A percentile compares a stretch with the other conserved stretches of the same genome.
These are phyloP conservation scores for Pythium diclinum DNA, from an alignment of 352 stramenopile species.

Conservation along the genomic window DNA sequence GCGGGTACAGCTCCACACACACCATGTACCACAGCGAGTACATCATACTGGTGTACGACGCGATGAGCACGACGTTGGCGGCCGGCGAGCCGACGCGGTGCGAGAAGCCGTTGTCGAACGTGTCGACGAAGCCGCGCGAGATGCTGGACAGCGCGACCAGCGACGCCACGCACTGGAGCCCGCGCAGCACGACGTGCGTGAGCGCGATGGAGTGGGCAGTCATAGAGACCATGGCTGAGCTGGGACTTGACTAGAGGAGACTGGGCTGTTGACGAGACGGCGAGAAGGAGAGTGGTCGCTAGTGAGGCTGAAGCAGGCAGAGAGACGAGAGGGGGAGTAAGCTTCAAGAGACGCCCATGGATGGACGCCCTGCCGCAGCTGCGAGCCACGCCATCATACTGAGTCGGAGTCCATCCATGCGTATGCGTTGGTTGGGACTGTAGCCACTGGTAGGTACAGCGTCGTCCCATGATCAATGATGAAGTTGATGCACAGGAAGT, in stretches of 20 bases:
- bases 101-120: conserved; percentile 6
- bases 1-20: conserved; percentile 29
- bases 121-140: conserved; percentile 14
- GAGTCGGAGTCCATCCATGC: too few species aligned
- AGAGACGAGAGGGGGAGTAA: not conserved
- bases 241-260: not conserved
- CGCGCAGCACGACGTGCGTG: conserved; percentile 16
- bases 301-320: not conserved
- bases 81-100: conserved; percentile 8
- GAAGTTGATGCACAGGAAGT: not conserved
- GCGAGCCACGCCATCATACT: not conserved
- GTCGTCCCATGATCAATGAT: not conserved
- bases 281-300: conserved; percentile 4
- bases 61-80: conserved; percentile 27
- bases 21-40: conserved; percentile 22
- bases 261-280: conserved; percentile 1
- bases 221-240: conserved; percentile 13
- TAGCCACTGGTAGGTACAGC: not conserved
- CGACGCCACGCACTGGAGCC: conserved; percentile 17
- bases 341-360: not conserved
- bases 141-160: conserved; percentile 11
- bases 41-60: conserved; percentile 32
- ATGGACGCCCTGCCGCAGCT: not conserved
- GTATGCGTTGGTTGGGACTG: too few species aligned
- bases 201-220: conserved; percentile 8